Percentiles rank a stretch among this genome's conserved stretches.
Conservation (phyloP, 202 grass and related monocot species). For the Zoysia matrella region DNA sequence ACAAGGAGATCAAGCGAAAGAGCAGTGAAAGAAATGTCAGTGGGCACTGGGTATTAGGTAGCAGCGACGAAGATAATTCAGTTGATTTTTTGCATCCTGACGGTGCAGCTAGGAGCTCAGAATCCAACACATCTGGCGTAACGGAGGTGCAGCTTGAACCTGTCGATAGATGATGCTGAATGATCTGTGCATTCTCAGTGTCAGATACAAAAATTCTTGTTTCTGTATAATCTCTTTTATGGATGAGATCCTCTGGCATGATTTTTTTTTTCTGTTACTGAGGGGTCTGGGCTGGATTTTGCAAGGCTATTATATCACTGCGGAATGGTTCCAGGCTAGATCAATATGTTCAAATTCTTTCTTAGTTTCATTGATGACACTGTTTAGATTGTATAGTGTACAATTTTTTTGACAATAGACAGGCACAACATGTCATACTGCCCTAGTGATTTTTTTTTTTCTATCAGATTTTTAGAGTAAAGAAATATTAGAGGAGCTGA, state of each 20-base stretch:
- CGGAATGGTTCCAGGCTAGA: conserved; percentile 37
- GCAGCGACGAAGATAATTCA: too few species aligned
- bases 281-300: conserved; percentile 30
- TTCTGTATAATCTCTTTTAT: conserved; percentile 30
- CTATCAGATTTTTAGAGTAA: conserved; percentile 39
- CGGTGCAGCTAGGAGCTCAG: too few species aligned
- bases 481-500: conserved; percentile 18
- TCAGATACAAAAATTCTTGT: conserved; percentile 18
- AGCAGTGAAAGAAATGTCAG: too few species aligned
- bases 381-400: conserved; percentile 64
- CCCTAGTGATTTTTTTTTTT: conserved; percentile 47
- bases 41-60: too few species aligned
- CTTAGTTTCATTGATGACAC: conserved; percentile 27
- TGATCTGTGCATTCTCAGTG: too few species aligned
- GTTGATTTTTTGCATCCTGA: too few species aligned
- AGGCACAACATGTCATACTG: conserved; percentile 41
- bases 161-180: too few species aligned
- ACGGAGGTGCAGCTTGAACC: too few species aligned
- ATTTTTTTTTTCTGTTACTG: conserved; percentile 19
- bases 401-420: conserved; percentile 60
- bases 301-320: conserved; percentile 14
- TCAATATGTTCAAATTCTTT: conserved; percentile 34
- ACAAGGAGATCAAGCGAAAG: too few species aligned
- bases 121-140: too few species aligned
- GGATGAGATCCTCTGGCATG: conserved; percentile 19